Conservation (phyloP, 2,329 filamentous ascomycete species). For the Penicillium sp. region DNA sequence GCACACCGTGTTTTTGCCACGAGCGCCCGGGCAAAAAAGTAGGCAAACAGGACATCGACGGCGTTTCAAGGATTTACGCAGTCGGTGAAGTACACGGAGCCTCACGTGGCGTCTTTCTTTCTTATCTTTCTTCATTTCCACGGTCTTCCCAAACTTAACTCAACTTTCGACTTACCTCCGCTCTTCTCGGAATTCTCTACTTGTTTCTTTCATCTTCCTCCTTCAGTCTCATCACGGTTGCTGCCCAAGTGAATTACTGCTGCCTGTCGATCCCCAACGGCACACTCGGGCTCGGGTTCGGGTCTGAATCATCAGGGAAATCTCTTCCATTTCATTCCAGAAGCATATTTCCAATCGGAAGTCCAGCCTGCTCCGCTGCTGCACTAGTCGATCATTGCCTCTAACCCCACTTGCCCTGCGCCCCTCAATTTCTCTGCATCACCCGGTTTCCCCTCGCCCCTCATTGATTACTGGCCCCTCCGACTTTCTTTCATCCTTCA, state of each 20-base stretch:
- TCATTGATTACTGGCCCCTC: conserved; percentile 2
- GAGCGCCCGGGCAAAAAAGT: conserved; percentile 1
- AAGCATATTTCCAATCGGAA: conserved; percentile 21
- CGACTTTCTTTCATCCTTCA: conserved; percentile 14
- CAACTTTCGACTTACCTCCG: conserved; percentile 2
- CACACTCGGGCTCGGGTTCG: neutral
- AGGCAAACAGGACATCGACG: neutral
- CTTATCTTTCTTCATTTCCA: conserved; percentile 2
- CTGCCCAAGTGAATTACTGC: neutral
- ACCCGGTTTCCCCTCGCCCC: neutral
- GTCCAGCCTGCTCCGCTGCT: conserved; percentile 5
- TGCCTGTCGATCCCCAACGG: conserved; percentile 5
- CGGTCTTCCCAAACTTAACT: neutral
- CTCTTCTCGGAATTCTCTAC: neutral
- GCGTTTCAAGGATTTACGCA: neutral
- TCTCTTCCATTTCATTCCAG: conserved; percentile 15
- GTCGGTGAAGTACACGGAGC: conserved; percentile 4
- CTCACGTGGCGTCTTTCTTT: conserved; percentile 13
- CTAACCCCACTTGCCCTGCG: conserved; percentile 16
- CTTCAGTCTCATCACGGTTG: neutral
- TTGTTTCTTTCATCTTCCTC: conserved; percentile 1
- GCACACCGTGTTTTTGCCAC: conserved; percentile 14
- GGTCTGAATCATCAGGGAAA: neutral
- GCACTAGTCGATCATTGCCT: conserved; percentile 20
- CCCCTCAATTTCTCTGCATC: conserved; percentile 19